Conservation (phyloP, 306 rosid species). For the Cucumis cinereus region DNA sequence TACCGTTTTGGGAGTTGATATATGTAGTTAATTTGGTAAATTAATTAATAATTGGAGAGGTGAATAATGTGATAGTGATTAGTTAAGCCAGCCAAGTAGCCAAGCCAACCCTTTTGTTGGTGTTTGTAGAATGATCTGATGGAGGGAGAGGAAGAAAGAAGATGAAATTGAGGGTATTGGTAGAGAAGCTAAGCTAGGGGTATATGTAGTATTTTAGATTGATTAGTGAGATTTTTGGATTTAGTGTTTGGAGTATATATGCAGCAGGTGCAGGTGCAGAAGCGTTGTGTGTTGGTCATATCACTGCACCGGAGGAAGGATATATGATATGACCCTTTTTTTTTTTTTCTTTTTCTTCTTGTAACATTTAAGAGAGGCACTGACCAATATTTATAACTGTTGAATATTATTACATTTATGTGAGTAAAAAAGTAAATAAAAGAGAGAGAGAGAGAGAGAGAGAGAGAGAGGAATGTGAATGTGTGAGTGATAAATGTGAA, state of each 20-base stretch:
- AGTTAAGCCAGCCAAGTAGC: too few species aligned
- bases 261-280: background rate
- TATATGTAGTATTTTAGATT: too few species aligned
- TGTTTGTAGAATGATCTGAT: background rate
- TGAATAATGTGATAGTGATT: background rate
- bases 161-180: background rate
- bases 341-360: too few species aligned
- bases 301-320: background rate
- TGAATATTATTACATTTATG: background rate
- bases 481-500: conserved; percentile 34
- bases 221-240: conserved; percentile 22
- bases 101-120: background rate
- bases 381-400: conserved; percentile 12
- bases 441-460: background rate
- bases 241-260: conserved; percentile 36
- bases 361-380: conserved; percentile 24
- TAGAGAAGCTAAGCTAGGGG: too few species aligned
- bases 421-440: background rate
- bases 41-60: background rate
- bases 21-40: too few species aligned
- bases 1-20: background rate
- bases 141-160: background rate
- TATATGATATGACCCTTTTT: background rate
- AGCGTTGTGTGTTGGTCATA: conserved; percentile 26
- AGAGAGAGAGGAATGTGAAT: conserved; percentile 1